Percentiles rank a stretch among this genome's conserved stretches.
phyloP scores from a whole-genome alignment of 1,139 yeast genomes.

The Saccharomyces hybrid region DNA sequence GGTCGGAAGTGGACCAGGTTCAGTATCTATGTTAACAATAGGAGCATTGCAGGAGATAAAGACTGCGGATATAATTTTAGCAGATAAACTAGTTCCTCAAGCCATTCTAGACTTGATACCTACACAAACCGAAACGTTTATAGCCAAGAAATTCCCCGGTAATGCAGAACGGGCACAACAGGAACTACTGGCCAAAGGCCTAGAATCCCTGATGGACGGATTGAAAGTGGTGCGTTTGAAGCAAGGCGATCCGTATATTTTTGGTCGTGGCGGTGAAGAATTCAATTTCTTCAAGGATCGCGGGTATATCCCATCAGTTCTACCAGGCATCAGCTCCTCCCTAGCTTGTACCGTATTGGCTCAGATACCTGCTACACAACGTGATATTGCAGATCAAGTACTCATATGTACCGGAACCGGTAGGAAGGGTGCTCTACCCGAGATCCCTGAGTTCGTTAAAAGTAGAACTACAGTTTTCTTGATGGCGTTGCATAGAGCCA shows the following conservation, averaged over 20 bases:
- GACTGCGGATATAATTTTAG: conserved; percentile 74
- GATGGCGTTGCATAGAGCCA: conserved; percentile 84
- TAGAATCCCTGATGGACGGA: conserved; percentile 56
- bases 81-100: conserved; percentile 90
- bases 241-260: conserved; percentile 96
- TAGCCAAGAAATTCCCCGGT: conserved; percentile 93
- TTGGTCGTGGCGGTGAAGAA: conserved; percentile 97
- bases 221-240: conserved; percentile 78
- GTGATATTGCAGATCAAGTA: conserved; percentile 90
- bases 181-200: conserved; percentile 66
- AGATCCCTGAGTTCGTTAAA: conserved; percentile 62
- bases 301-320: conserved; percentile 64
- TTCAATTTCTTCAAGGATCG: conserved; percentile 54
- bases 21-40: conserved; percentile 69
- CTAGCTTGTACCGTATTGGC: conserved; percentile 85
- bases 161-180: conserved; percentile 92
- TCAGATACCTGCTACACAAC: conserved; percentile 81
- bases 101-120: conserved; percentile 81
- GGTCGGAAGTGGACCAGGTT: conserved; percentile 94
- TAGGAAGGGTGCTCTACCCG: conserved; percentile 74
- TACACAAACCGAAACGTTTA: conserved; percentile 60
- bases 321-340: conserved; percentile 89
- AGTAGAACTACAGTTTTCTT: conserved; percentile 78
- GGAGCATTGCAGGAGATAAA: conserved; percentile 81
- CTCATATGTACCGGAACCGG: conserved; percentile 94